Base-by-base conservation (phyloP, 257 asterid genomes). In the Gentiana straminea region DNA sequence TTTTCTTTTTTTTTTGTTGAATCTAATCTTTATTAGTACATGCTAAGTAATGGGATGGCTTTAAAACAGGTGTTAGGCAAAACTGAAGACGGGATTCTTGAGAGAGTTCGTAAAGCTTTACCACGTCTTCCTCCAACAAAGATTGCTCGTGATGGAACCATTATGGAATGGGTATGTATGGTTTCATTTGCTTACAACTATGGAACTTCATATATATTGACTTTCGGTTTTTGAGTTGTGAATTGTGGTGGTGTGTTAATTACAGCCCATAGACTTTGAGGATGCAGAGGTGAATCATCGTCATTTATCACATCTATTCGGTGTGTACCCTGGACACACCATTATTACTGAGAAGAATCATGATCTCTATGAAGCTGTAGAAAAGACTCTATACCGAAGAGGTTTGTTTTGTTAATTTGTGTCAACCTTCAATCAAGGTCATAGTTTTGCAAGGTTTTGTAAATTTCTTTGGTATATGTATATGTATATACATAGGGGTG, bases 111-210 rank as follows among this genome's bases (percentile, higher is more conserved):
- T 61, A 67, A 78, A 75, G 87, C 92, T 71, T 82, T 70, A 61
- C 65, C 75, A 12, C 84, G 74, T 54, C 94, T 81, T 68, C 65
- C 65, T 60, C 85, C 85, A 4, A 73, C 83, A 35, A 73, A 58
- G 64, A 77, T 84, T 51, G 82, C 89, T 2, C 63, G 61, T 57
- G 96, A 87, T 60, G 89, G 93, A 66, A 76, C 89, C 35, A 71
- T 84, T 71, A 82, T 80, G 96, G 96, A 87, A 75, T 87, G 94
- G 94, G 96, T 84, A 63, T 48, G 84, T 60, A 65, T 45, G 62
- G 55, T 61, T 33, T 54, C 36, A 45, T 51, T 36, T 44, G 8
- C 7, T 41, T 1, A 4, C 7, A 3, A 41, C 9, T 5, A 3
- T 33, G 12, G 46, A 33, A 34, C 36, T 35, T 12, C 2, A 43